Conservation (phyloP, 225 moss, liverwort and hornwort species). For the Polytrichum commune region DNA sequence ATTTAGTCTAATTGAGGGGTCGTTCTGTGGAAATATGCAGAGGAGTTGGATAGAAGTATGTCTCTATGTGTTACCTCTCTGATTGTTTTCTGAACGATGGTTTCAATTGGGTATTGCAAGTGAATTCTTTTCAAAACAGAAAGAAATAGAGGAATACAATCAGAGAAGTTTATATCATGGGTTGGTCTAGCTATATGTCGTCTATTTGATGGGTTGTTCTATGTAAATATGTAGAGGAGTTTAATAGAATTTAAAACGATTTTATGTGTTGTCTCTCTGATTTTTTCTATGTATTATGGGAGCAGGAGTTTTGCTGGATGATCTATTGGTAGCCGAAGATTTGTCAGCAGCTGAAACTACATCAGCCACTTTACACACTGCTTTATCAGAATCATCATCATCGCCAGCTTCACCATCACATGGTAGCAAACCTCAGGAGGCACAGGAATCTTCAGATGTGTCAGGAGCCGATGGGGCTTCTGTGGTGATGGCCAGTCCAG, state of each 20-base stretch:
- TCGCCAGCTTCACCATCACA: constrained; percentile 14
- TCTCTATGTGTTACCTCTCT: too few relatives aligned
- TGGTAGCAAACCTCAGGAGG: constrained; percentile 20
- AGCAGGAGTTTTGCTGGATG: constrained; percentile 54
- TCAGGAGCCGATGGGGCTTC: constrained; percentile 38
- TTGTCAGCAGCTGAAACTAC: constrained; percentile 39
- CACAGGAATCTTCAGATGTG: constrained; percentile 27
- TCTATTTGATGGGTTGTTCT: neutral
- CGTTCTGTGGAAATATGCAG: neutral
- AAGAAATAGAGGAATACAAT: neutral
- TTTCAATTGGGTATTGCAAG: too few relatives aligned
- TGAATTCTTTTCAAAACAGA: neutral
- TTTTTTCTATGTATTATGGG: neutral
- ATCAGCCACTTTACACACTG: constrained; percentile 29
- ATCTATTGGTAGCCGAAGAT: constrained; percentile 53
- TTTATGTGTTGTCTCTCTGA: neutral
- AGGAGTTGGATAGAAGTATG: neutral
- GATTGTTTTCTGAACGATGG: neutral
- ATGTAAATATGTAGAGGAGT: too few relatives aligned
- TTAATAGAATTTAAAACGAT: too few relatives aligned
- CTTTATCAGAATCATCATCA: constrained; percentile 17
- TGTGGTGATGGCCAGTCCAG: constrained; percentile 67
- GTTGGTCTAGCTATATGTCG: neutral
- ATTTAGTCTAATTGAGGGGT: neutral
- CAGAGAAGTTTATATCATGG: neutral